Percentiles rank a stretch among this genome's conserved stretches.
phyloP scores from a whole-genome alignment of 805 yeast species.

The Pichia gijzeniarum region DNA sequence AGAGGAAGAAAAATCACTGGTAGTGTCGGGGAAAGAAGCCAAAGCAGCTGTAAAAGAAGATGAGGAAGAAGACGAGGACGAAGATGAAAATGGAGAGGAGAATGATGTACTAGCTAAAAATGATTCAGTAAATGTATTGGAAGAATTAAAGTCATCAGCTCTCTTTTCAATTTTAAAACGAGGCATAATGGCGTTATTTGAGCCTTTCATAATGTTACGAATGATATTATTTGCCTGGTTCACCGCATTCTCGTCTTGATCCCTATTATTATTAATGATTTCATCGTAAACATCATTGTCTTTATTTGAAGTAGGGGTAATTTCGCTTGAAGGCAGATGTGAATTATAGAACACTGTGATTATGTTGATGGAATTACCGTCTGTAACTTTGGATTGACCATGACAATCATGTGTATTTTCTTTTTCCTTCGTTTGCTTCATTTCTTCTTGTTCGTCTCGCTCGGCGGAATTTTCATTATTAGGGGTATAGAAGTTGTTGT shows the following conservation, averaged over 20 bases:
- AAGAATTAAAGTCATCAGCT: conserved; percentile 15
- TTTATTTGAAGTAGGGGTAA: too few relatives aligned
- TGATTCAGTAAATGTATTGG: conserved; percentile 17
- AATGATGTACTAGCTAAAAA: conserved; percentile 13
- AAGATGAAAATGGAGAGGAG: background rate
- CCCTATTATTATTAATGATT: background rate
- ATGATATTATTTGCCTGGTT: conserved; percentile 18
- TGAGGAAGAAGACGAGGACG: conserved; percentile 8
- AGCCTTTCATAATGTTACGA: conserved; percentile 19
- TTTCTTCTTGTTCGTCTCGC: too few relatives aligned
- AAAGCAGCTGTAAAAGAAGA: conserved; percentile 6
- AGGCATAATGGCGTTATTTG: conserved; percentile 26
- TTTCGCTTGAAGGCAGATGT: too few relatives aligned
- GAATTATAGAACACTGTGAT: too few relatives aligned
- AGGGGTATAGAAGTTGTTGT: too few relatives aligned
- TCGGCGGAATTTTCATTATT: too few relatives aligned
- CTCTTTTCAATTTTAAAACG: conserved; percentile 22
- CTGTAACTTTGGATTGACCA: too few relatives aligned
- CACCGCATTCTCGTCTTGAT: background rate
- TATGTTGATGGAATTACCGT: too few relatives aligned
- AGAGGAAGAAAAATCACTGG: background rate
- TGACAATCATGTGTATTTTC: too few relatives aligned
- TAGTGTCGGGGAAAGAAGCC: too few relatives aligned
- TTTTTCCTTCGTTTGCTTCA: too few relatives aligned
- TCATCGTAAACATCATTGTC: too few relatives aligned